Evolutionary conservation across 805 yeast species (phyloP).

Genomic region (Yamadazyma scolyti): DNA sequence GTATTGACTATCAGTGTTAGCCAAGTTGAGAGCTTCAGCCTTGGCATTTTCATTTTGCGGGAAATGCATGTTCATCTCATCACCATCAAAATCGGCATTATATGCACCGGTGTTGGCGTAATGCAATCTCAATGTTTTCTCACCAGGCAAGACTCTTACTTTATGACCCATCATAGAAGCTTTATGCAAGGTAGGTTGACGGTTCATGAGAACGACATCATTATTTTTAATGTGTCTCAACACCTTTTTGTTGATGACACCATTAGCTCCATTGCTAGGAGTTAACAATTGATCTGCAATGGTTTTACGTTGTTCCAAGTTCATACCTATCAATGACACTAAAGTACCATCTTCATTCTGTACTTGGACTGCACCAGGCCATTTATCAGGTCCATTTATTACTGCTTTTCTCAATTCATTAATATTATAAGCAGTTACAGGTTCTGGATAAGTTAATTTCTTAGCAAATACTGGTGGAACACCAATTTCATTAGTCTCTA

Average conservation of each 20-base stretch:
- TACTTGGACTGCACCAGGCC: conserved; percentile 98
- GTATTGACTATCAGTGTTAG: conserved; percentile 96
- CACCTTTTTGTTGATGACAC: conserved; percentile 82
- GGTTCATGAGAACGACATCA: conserved; percentile 96
- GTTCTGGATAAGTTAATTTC: conserved; percentile 96
- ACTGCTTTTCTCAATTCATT: conserved; percentile 91
- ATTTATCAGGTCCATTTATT: conserved; percentile 92
- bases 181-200: conserved; percentile 98
- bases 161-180: conserved; percentile 99
- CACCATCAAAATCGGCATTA: conserved; percentile 99
- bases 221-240: conserved; percentile 90
- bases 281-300: conserved; percentile 92
- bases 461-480: conserved; percentile 98
- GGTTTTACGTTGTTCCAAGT: conserved; percentile 89
- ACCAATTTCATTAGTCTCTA: conserved; percentile 97
- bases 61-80: conserved; percentile 99
- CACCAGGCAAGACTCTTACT: conserved; percentile 95
- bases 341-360: conserved; percentile 93
- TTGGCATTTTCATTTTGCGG: conserved; percentile 97
- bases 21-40: conserved; percentile 92
- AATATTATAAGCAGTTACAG: conserved; percentile 89
- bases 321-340: conserved; percentile 82
- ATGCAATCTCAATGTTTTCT: conserved; percentile 92
- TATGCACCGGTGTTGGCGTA: conserved; percentile 99
- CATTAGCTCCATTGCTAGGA: conserved; percentile 60